phyloP scores from a whole-genome alignment of 352 stramenopile species.

The Aphanomyces euteiches region DNA sequence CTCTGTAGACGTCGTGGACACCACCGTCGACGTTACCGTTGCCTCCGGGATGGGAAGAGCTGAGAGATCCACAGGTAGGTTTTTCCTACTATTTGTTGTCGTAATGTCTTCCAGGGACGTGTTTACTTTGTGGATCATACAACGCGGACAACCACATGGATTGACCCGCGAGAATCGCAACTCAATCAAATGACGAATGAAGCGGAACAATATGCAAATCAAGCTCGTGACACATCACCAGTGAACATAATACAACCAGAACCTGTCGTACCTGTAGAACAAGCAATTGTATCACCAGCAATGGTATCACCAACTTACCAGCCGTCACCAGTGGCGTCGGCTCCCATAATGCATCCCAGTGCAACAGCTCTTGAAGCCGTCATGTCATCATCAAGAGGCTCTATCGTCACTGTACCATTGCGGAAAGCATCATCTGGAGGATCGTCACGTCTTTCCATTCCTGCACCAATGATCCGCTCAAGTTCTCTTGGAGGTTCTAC shows the following conservation, averaged over 20 bases:
- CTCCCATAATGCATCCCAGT: too few relatives aligned
- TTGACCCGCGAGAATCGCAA: conserved; percentile 62
- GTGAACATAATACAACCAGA: too few relatives aligned
- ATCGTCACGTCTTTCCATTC: neutral
- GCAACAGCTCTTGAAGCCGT: too few relatives aligned
- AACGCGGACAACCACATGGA: conserved; percentile 68
- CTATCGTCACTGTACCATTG: too few relatives aligned
- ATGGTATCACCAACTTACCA: too few relatives aligned
- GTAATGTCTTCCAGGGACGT: conserved; percentile 35
- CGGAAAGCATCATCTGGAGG: neutral
- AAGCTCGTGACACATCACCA: neutral
- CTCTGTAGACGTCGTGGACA: conserved; percentile 68
- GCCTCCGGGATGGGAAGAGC: conserved; percentile 72
- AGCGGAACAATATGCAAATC: conserved; percentile 21
- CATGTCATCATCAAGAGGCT: too few relatives aligned
- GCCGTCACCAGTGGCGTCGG: too few relatives aligned
- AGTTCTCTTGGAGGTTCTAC: conserved; percentile 33
- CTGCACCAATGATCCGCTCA: conserved; percentile 54
- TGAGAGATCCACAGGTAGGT: conserved; percentile 51
- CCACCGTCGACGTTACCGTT: conserved; percentile 63
- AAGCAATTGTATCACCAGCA: too few relatives aligned
- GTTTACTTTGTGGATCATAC: conserved; percentile 85
- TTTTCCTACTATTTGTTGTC: neutral
- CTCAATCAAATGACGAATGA: conserved; percentile 26
- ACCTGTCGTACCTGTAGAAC: too few relatives aligned